Evolutionary conservation across 805 yeast species (phyloP), one percentile per base, ranked within the genome.

Genomic region (Metschnikowia reukaufii): DNA sequence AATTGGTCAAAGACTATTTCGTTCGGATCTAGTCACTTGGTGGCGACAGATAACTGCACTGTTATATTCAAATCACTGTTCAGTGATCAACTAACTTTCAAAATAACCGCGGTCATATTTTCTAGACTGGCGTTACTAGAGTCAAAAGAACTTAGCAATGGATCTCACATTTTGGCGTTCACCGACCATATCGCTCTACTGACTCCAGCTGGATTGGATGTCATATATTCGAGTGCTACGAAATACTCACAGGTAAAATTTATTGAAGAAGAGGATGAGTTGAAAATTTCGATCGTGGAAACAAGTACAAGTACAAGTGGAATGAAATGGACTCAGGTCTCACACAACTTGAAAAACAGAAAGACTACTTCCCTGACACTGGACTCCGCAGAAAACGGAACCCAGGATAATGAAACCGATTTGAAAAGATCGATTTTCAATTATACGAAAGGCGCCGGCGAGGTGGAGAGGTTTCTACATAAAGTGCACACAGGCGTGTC

Each of bases 161-260:
- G 39, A 4, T 17, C 19, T 10, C 37, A 41, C 10, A 34, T 47
- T 17, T 16, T 51, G 25, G 52, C 46, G 10, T 55, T 48, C 27
- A 29, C 36, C 10, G 54, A 55, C 37, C 59, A 55, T 37, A 48
- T 54, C 17, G 51, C 42, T 16, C 40, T 49, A 12, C 32, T 29
- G 13, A 33, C 47, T n/a, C 23, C 49, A 27, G 39, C 38, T 4
- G 44, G 49, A 3, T 18, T 44, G 18, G 39, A 42, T 15, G 44
- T 55, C 4, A 21, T 52, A 21, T 42, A 50, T 8, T 44, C 55
- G 20, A 44, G 50, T 29, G 40, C 40, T 3, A 21, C n/a, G 33
- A 29, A 20, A n/a, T 45, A 20, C 15, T 19, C 39, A 10, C 36
- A 39, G 18, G 44, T 39, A 19, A 29, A 29, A 13, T 6, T 45